Evolutionary conservation across 2,329 filamentous ascomycete species (phyloP).

Genomic region (Fusarium liriodendri): DNA sequence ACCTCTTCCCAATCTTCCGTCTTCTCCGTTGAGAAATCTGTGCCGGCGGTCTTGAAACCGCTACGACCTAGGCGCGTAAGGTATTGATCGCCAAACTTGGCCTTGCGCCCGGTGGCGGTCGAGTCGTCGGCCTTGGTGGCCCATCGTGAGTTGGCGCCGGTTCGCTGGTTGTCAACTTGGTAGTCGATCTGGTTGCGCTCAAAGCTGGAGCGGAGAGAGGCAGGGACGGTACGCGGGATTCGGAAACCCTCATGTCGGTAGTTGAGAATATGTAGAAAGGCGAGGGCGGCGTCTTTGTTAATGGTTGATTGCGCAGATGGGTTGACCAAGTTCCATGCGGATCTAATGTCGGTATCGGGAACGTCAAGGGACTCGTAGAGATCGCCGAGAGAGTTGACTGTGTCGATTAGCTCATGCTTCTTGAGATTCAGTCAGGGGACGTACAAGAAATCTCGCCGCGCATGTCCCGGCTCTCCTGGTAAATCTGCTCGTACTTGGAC

Average conservation of each 20-base stretch:
- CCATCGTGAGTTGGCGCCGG: conserved; percentile 77
- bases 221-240: conserved; percentile 90
- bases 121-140: conserved; percentile 81
- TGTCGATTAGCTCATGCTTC: conserved; percentile 22
- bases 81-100: conserved; percentile 98
- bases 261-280: conserved; percentile 97
- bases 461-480: conserved; percentile 88
- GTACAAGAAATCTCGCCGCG: conserved; percentile 85
- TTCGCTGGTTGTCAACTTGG: conserved; percentile 81
- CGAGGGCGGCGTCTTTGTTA: conserved; percentile 93
- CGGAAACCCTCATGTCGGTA: conserved; percentile 95
- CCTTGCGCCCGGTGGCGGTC: conserved; percentile 88
- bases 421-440: conserved; percentile 45
- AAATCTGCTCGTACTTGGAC: conserved; percentile 96
- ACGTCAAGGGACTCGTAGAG: conserved; percentile 86
- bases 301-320: conserved; percentile 84
- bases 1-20: conserved; percentile 99
- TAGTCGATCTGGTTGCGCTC: conserved; percentile 98
- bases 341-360: conserved; percentile 83
- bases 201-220: conserved; percentile 90
- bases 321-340: conserved; percentile 97
- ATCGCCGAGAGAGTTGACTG: conserved; percentile 81
- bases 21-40: conserved; percentile 87
- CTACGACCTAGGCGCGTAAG: conserved; percentile 89
- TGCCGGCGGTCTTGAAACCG: conserved; percentile 84